Percentiles rank a stretch among this genome's conserved stretches.
Conservation (phyloP, 1,284 basidiomycete genomes). For the Cerioporus squamosus region DNA sequence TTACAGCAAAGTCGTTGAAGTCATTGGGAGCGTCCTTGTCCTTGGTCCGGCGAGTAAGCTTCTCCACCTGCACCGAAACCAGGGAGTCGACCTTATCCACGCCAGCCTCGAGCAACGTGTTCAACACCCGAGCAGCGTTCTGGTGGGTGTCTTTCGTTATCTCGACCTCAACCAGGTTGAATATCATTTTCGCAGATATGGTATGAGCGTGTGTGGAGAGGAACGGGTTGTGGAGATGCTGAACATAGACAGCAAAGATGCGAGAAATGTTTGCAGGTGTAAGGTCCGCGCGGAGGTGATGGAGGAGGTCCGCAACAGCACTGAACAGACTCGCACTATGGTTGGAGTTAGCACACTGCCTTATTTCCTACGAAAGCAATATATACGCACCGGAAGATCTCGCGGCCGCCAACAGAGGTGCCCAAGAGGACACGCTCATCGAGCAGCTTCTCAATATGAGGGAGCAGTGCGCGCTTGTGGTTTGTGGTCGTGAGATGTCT, state of each 20-base stretch:
- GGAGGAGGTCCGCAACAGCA: conserved; percentile 92
- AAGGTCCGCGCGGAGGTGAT: conserved; percentile 89
- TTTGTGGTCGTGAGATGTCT: conserved; percentile 89
- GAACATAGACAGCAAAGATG: conserved; percentile 87
- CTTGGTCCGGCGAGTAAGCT: conserved; percentile 51
- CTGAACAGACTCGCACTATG: conserved; percentile 82
- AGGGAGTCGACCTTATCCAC: conserved; percentile 89
- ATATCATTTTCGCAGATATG: conserved; percentile 93
- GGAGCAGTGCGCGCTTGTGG: conserved; percentile 81
- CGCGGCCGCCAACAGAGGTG: conserved; percentile 79
- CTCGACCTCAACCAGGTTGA: conserved; percentile 88
- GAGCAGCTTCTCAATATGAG: conserved; percentile 89
- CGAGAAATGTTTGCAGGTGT: conserved; percentile 79
- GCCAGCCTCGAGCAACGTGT: conserved; percentile 82
- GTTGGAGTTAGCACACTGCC: neutral
- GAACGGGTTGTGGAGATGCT: conserved; percentile 89
- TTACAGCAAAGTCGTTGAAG: conserved; percentile 53
- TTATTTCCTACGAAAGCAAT: neutral
- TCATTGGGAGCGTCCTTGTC: conserved; percentile 51
- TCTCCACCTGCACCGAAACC: conserved; percentile 67
- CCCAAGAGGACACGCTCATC: conserved; percentile 94
- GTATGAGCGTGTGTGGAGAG: conserved; percentile 86
- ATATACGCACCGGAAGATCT: conserved; percentile 71
- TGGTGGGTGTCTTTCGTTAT: conserved; percentile 73
- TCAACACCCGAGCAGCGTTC: conserved; percentile 70